Evolutionary conservation across 2,329 filamentous ascomycete genomes (phyloP).

Genomic region (Stachybotrys echinatus): DNA sequence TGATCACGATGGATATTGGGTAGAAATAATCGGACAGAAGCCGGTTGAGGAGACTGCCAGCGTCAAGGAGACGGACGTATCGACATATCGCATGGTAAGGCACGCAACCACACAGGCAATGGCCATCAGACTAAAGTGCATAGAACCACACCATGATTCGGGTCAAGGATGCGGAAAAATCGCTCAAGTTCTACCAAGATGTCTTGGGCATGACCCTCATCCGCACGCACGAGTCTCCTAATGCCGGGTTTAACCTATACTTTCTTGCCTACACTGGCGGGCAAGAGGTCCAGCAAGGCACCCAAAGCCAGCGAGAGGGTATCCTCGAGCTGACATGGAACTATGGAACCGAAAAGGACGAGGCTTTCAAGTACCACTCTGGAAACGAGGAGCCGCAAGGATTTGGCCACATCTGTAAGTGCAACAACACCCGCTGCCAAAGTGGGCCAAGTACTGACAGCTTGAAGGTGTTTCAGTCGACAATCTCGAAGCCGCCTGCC

Average conservation of each 20-base stretch:
- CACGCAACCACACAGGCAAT: neutral
- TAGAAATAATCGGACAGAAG: constrained; percentile 75
- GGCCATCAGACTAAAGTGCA: neutral
- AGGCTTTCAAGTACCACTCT: constrained; percentile 80
- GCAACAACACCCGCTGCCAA: neutral
- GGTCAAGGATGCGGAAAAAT: constrained; percentile 74
- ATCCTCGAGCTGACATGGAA: constrained; percentile 88
- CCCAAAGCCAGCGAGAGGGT: constrained; percentile 68
- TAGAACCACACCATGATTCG: constrained; percentile 93
- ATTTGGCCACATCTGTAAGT: constrained; percentile 85
- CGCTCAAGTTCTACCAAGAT: constrained; percentile 77
- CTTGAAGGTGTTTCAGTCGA: constrained; percentile 69
- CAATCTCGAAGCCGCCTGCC: constrained; percentile 80
- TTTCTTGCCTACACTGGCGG: constrained; percentile 75
- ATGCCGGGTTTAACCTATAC: constrained; percentile 80
- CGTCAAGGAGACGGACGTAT: constrained; percentile 65
- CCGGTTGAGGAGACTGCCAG: constrained; percentile 65
- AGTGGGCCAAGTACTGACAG: constrained; percentile 11
- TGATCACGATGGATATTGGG: constrained; percentile 84
- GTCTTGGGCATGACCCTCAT: constrained; percentile 83
- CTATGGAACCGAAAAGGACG: constrained; percentile 79
- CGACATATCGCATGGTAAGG: constrained; percentile 66
- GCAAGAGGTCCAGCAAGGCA: constrained; percentile 46
- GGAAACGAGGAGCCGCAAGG: constrained; percentile 90
- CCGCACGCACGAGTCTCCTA: constrained; percentile 64